Conservation (phyloP, 164 flowering plant species). For the Sextonia rubra region DNA sequence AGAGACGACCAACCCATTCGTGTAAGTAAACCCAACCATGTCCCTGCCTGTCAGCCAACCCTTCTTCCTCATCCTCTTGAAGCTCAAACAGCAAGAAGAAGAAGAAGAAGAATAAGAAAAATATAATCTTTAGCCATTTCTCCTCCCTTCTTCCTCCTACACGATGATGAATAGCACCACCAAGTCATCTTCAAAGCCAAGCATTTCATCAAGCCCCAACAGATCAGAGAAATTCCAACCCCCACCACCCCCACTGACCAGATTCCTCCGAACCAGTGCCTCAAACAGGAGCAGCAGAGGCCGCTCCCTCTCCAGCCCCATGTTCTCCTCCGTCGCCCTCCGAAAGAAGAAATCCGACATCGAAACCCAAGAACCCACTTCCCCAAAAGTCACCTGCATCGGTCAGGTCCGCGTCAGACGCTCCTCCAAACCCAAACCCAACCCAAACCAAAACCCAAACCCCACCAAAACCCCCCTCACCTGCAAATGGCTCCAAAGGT, state of each 20-base stretch:
- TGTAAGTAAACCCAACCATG: no score
- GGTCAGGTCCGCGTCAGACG: constrained; percentile 53
- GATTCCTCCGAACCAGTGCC: constrained; percentile 45
- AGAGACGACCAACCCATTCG: no score
- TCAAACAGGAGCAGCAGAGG: constrained; percentile 53
- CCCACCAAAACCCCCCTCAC: constrained; percentile 5
- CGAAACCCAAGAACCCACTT: constrained; percentile 57
- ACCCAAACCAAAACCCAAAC: background rate
- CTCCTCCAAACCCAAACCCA: background rate
- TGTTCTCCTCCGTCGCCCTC: constrained; percentile 24
- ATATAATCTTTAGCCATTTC: no score
- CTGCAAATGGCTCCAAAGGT: constrained; percentile 20
- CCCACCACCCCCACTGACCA: constrained; percentile 30
- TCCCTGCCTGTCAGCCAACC: no score
- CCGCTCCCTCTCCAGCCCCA: constrained; percentile 48
- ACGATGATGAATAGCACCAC: background rate
- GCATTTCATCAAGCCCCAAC: constrained; percentile 44
- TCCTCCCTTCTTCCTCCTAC: no score
- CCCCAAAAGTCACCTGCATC: constrained; percentile 73
- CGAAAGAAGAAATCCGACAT: constrained; percentile 26
- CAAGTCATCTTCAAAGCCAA: constrained; percentile 42
- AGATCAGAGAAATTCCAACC: constrained; percentile 58
- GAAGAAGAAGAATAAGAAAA: no score
- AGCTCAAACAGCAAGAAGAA: no score
- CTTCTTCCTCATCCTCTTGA: no score